phyloP scores from a whole-genome alignment of 257 asterid genomes.

The Capsicum pubescens region DNA sequence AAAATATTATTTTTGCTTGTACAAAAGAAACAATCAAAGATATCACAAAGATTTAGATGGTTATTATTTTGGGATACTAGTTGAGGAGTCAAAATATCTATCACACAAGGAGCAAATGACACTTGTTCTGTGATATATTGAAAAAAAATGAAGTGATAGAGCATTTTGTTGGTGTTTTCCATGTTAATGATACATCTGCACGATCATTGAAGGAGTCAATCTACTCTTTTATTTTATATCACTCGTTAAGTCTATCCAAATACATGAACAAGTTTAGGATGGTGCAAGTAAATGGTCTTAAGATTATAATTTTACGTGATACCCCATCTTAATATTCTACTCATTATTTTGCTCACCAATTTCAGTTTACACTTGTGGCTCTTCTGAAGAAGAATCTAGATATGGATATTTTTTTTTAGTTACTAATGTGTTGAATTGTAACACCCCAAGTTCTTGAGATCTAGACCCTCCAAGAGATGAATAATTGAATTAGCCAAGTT shows the following conservation, averaged over 20 bases:
- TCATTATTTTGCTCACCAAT: slow-evolving; percentile 17
- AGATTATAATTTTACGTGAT: not conserved
- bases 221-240: not conserved
- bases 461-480: too few species aligned
- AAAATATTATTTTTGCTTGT: not conserved
- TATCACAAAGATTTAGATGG: not conserved
- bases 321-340: slow-evolving; percentile 8
- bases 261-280: slow-evolving; percentile 12
- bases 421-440: too few species aligned
- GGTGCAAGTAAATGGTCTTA: slow-evolving; percentile 5
- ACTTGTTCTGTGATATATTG: not conserved
- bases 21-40: not conserved
- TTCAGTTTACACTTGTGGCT: too few species aligned
- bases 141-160: not conserved
- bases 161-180: not conserved
- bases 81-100: not conserved
- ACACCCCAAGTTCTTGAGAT: too few species aligned
- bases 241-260: not conserved
- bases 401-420: too few species aligned
- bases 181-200: not conserved
- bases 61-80: too few species aligned
- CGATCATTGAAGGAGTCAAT: not conserved
- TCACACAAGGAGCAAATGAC: slow-evolving; percentile 2
- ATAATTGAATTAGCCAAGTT: too few species aligned
- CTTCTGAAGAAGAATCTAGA: too few species aligned